A percentile compares a stretch with the other conserved stretches of the same genome.
Conservation (phyloP, 345 rosid species). For the Limnanthes douglasii region DNA sequence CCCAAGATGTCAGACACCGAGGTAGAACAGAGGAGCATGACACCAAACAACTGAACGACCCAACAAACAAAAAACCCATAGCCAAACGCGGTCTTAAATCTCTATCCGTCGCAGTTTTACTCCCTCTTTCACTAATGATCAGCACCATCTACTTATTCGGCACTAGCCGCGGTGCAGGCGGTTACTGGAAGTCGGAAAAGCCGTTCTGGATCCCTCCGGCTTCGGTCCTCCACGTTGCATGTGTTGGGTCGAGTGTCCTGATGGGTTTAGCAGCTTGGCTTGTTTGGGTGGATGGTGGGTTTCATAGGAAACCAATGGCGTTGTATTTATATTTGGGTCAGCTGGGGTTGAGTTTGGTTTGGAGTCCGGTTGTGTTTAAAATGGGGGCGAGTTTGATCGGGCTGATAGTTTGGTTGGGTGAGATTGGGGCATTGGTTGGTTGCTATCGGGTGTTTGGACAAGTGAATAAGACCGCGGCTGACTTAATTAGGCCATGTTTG, state of each 20-base stretch:
- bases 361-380: conserved; percentile 40
- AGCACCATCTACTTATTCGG: conserved; percentile 36
- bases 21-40: conserved; percentile 9
- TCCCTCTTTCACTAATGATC: conserved; percentile 47
- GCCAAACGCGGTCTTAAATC: conserved; percentile 68
- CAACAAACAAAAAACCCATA: conserved; percentile 31
- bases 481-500: conserved; percentile 59
- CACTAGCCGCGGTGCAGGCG: conserved; percentile 8
- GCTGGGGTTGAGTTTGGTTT: conserved; percentile 30
- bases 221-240: conserved; percentile 43
- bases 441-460: conserved; percentile 36
- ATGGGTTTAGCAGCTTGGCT: conserved; percentile 86
- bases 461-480: conserved; percentile 53
- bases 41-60: conserved; percentile 9
- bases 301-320: conserved; percentile 42
- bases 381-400: conserved; percentile 35
- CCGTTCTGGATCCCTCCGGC: conserved; percentile 49
- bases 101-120: conserved; percentile 34
- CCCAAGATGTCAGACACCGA: conserved; percentile 39
- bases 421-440: conserved; percentile 33
- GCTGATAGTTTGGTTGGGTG: conserved; percentile 22
- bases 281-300: conserved; percentile 85
- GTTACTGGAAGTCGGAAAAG: conserved; percentile 9
- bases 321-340: conserved; percentile 41
- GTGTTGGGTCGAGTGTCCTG: conserved; percentile 34